Base-by-base conservation (phyloP, 2,329 filamentous ascomycete genomes). In the Botrytis byssoidea region DNA sequence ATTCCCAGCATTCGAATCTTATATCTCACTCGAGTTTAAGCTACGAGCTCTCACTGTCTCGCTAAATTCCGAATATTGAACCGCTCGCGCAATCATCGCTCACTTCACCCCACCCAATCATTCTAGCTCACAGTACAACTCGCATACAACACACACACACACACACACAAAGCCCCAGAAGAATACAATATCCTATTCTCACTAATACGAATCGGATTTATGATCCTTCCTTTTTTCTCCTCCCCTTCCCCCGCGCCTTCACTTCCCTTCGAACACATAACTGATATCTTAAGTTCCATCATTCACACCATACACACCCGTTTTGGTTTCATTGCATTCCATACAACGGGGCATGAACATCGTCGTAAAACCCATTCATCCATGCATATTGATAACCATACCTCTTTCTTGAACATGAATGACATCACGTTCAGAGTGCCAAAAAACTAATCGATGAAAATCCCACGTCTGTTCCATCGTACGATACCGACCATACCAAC, bases 401-500 rank as follows among this genome's bases (percentile, higher is more conserved):
- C 25, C 48, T n/a, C 48, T 55, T 55, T n/a, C 48, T 29, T 8
- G 25, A 55, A 55, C 25, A 29, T 55, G 48, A 55, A 29, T 55
- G 48, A 8, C 46, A 55, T 67, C 46, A 37, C 35, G 2, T 67
- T 14, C 46, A 29, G 25, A 29, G 48, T 67, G 40, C 65, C 65
- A 14, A 67, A 64, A 67, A 55, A 46, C 29, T n/a, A 8, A 35
- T 40, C 14, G 65, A 42, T 61, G 40, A 29, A n/a, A 59, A 67
- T 67, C 44, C 61, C 46, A 48, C 55, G 18, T 22, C 59, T 29
- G 25, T 67, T 20, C 61, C 40, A 32, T 67, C 46, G 29, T 46
- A 55, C 48, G 48, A 55, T 29, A 61, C 44, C 55, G 35, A 64
- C 66, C 57, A 44, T 66, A 37, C 60, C 51, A 67, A 74, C 48